phyloP scores from a whole-genome alignment of 1,284 basidiomycete genomes.

The Melampsora larici-populina region DNA sequence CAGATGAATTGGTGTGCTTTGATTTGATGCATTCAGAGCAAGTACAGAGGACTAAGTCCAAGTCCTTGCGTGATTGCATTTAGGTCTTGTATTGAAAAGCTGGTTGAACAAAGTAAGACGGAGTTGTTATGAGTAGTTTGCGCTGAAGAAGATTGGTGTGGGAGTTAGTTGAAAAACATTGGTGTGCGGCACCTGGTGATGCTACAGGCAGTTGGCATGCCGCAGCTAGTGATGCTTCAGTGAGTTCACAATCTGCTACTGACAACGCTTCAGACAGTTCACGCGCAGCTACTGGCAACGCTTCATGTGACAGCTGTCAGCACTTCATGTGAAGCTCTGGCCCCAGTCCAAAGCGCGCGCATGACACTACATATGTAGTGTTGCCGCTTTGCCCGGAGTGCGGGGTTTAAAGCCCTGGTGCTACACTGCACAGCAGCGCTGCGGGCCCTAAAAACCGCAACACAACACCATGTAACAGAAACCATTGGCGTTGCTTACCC shows the following conservation, averaged over 20 bases:
- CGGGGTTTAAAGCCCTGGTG: too few species aligned
- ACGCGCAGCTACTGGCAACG: not conserved
- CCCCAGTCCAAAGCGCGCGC: not conserved
- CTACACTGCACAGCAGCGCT: too few species aligned
- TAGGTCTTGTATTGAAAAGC: not conserved
- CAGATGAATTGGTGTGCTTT: not conserved
- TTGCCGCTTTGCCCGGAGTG: not conserved
- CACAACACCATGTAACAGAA: too few species aligned
- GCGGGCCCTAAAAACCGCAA: too few species aligned
- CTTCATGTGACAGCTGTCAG: too few species aligned
- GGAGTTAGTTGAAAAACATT: not conserved
- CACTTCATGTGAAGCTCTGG: not conserved
- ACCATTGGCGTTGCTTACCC: too few species aligned
- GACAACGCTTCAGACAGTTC: not conserved
- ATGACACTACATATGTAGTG: not conserved
- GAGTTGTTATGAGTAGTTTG: not conserved
- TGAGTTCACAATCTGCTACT: not conserved
- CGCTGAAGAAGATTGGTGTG: not conserved
- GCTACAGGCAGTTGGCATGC: not conserved
- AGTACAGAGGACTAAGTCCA: not conserved
- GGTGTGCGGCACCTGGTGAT: not conserved
- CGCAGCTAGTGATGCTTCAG: not conserved
- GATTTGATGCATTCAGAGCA: not conserved
- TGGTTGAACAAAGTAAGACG: not conserved
- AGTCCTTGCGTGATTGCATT: not conserved